A percentile compares a stretch with the other conserved stretches of the same genome.
These are phyloP conservation scores for Trametes maxima DNA, from an alignment of 768 basidiomycete genomes.

Conservation along the genomic window DNA sequence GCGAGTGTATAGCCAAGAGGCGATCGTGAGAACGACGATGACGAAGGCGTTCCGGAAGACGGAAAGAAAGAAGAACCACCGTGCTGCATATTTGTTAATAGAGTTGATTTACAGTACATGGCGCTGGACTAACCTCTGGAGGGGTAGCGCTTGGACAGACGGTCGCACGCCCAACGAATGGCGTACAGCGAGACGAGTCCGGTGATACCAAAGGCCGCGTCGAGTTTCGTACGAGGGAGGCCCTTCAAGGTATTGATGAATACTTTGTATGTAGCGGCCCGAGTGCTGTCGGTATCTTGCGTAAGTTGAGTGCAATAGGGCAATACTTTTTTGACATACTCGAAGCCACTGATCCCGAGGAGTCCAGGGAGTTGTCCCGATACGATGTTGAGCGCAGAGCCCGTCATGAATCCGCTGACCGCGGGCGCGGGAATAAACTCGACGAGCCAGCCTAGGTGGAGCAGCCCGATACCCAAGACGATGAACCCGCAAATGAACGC, in stretches of 20 bases:
- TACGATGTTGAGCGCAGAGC: slow-evolving; percentile 89
- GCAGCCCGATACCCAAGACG: slow-evolving; percentile 83
- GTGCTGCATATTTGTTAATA: slow-evolving; percentile 43
- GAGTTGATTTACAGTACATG: background rate
- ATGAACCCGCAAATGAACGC: slow-evolving; percentile 91
- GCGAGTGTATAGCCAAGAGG: slow-evolving; percentile 81
- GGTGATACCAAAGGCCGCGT: slow-evolving; percentile 87
- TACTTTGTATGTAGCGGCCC: slow-evolving; percentile 79
- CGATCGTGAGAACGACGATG: slow-evolving; percentile 81
- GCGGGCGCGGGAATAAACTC: slow-evolving; percentile 90
- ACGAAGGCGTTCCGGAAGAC: slow-evolving; percentile 85
- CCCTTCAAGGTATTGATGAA: slow-evolving; percentile 91
- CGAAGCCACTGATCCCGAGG: slow-evolving; percentile 83
- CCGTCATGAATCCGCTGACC: slow-evolving; percentile 92
- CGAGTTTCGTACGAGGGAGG: slow-evolving; percentile 63
- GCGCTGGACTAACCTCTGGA: slow-evolving; percentile 45
- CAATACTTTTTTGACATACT: slow-evolving; percentile 47
- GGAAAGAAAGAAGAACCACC: slow-evolving; percentile 73
- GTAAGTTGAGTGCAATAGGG: slow-evolving; percentile 10
- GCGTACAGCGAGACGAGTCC: slow-evolving; percentile 70
- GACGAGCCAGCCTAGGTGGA: slow-evolving; percentile 91
- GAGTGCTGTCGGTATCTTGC: slow-evolving; percentile 56
- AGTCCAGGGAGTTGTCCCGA: slow-evolving; percentile 85
- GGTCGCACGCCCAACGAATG: slow-evolving; percentile 62
- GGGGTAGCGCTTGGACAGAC: slow-evolving; percentile 59